phyloP scores from a whole-genome alignment of 2,329 filamentous ascomycete species.

The Ophiostoma ulmi region DNA sequence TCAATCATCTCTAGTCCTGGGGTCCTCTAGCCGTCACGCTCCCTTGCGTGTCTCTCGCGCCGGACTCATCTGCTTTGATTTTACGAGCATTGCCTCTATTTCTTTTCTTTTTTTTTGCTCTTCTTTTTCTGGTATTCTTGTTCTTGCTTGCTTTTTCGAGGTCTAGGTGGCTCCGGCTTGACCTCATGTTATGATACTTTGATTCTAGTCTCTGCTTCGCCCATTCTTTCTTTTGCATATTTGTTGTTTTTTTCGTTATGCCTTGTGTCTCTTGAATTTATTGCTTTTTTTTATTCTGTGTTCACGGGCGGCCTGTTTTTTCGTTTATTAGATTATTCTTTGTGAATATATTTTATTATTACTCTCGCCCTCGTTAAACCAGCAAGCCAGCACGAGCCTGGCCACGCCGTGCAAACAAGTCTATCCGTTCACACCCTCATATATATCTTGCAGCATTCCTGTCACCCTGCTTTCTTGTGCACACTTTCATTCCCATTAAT shows the following conservation, averaged over 20 bases:
- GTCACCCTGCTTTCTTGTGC: not conserved
- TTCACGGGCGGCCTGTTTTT: no score
- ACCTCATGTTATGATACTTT: not conserved
- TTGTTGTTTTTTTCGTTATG: not conserved
- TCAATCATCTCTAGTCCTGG: not conserved
- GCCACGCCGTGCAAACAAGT: not conserved
- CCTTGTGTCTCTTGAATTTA: not conserved
- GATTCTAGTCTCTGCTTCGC: not conserved
- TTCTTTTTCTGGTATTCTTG: not conserved
- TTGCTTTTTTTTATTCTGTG: no score
- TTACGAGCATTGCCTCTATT: not conserved
- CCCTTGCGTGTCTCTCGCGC: constrained; percentile 7
- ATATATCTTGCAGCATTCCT: constrained; percentile 9
- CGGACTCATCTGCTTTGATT: not conserved
- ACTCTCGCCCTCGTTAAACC: no score
- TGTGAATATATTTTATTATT: not conserved
- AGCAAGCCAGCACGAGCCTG: not conserved
- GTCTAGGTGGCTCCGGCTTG: no score
- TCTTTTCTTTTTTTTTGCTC: not conserved
- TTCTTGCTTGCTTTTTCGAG: not conserved
- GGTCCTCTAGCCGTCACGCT: not conserved
- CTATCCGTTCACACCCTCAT: constrained; percentile 12
- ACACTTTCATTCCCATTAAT: not conserved
- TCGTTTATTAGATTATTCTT: no score
- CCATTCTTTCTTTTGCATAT: constrained; percentile 10